Evolutionary conservation across 2,329 filamentous ascomycete species (phyloP), one percentile per base, ranked within the genome.

Genomic region (Microascus cirrosus): DNA sequence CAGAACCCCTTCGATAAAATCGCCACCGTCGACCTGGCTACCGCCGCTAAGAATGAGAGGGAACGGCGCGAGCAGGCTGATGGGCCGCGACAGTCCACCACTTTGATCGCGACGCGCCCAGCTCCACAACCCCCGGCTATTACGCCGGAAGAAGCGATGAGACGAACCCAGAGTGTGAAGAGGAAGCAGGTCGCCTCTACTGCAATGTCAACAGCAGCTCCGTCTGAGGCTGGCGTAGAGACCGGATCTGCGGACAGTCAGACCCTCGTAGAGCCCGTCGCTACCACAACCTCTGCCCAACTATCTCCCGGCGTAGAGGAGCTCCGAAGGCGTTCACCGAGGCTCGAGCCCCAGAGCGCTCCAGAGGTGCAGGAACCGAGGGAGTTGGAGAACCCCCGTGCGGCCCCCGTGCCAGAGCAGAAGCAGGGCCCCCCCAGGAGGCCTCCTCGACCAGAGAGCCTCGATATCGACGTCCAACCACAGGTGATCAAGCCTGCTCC

Each of bases 251-350:
- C 20, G 25, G 25, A 15, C 25, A 7, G 25, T 4, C 18, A 53
- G 51, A 32, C 10, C 10, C 51, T 32, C 12, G 24, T 7, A 13
- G 51, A 53, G 28, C 55, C 56, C 2, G 68, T 69, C 55, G 76
- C 72, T 1, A 69, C 67, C 13, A 76, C 74, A 3, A 77, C 76
- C 12, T 77, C 75, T 1, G 71, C 74, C 8, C 74, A 81, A 63
- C 65, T 78, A 7, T 83, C 80, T 3, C 80, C 80, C 0, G 74
- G 73, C 2, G 65, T 69, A 3, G 78, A 81, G 7, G 76, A 75
- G 51, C 62, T 82, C 32, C 73, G 79, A 12, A 73, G 77, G 62
- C 71, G 81, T 53, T 83, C 80, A 1, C 80, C 80, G 18, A 69
- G 75, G 53, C 70, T 75, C 10, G 62, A 67, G 6, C 60, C 64